Base-by-base conservation (phyloP, 805 yeast species). In the Lachancea lanzarotensis region DNA sequence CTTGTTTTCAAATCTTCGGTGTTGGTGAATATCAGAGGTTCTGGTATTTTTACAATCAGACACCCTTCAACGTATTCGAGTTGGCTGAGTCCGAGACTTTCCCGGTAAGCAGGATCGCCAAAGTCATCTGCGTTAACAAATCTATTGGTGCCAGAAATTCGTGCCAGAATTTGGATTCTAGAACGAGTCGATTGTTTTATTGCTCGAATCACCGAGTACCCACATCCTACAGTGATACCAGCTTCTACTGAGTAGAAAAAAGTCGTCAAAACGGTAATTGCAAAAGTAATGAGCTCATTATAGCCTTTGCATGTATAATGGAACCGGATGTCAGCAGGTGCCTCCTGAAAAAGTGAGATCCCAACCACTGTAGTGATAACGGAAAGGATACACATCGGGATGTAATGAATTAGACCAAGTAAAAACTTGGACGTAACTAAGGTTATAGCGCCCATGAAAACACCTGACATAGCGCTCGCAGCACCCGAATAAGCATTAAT, bases 401-500 rank as follows among this genome's bases (percentile, higher is more conserved):
- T 74, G 54, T 72, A 83, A 58, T 80, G 82, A 48, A 93, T 75
- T 44, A 72, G 73, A 22, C 76, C 76, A 56, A 88, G 65, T 35
- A 88, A 64, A 48, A 68, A 81, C 35, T 69, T 68, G 0, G 84
- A 77, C 3, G 87, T 81, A 15, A 86, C 50, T 38, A 89, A 63
- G 0, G 96, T 82, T 4, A 82, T 70, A 2, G 77, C n/a, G 0
- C 95, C 91, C 82, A 90, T 83, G 10, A 85, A 75, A 3, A 80
- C 78, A 0, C 95, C 95, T n/a, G 93, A 76, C 59, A 82, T 69
- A 10, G 90, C 90, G 0, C 96, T 85, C 51, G 78, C 78, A 0
- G 95, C 98, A 4, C 96, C 96, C 12, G 89, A 79, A 42, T 88
- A 69, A 1, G 90, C 84, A 66, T 91, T 91, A 47, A 91, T 81